Conservation (phyloP, 1,139 yeast species). For the Yamadazyma aaseri region DNA sequence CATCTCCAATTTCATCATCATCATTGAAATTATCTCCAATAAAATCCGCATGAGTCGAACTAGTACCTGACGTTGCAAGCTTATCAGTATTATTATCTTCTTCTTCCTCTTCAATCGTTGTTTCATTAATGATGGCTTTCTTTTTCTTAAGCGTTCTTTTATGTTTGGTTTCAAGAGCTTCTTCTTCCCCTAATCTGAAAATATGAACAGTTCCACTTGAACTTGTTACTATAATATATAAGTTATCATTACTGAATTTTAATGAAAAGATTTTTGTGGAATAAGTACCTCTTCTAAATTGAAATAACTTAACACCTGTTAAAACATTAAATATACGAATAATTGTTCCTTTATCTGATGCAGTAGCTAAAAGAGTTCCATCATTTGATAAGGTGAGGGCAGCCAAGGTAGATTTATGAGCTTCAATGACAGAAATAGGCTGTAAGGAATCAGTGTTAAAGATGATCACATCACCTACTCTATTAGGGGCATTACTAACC, state of each 20-base stretch:
- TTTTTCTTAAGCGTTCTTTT: slow-evolving; percentile 26
- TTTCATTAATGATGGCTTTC: slow-evolving; percentile 17
- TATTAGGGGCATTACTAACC: slow-evolving; percentile 44
- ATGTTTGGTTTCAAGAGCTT: slow-evolving; percentile 46
- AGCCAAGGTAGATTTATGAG: slow-evolving; percentile 85
- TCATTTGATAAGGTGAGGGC: slow-evolving; percentile 75
- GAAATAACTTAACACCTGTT: slow-evolving; percentile 78
- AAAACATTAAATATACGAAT: slow-evolving; percentile 84
- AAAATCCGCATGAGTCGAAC: background rate
- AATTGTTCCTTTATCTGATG: slow-evolving; percentile 94
- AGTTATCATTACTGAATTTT: slow-evolving; percentile 73
- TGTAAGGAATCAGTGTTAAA: slow-evolving; percentile 76
- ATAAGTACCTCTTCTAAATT: slow-evolving; percentile 92
- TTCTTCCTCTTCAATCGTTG: slow-evolving; percentile 34
- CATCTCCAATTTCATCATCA: slow-evolving; percentile 19
- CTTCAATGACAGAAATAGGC: slow-evolving; percentile 87
- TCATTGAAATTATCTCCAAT: slow-evolving; percentile 20
- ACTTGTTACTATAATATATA: slow-evolving; percentile 77
- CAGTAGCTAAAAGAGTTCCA: slow-evolving; percentile 85
- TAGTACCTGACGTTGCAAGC: slow-evolving; percentile 12
- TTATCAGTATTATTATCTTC: slow-evolving; percentile 19
- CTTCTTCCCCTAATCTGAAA: slow-evolving; percentile 68
- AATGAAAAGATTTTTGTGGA: slow-evolving; percentile 87
- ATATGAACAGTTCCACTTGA: slow-evolving; percentile 94
- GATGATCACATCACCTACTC: slow-evolving; percentile 85